A percentile compares a stretch with the other conserved stretches of the same genome.
These are phyloP conservation scores for Geosiphon pyriformis DNA, from an alignment of 192 early-diverging fungal species.

Conservation along the genomic window DNA sequence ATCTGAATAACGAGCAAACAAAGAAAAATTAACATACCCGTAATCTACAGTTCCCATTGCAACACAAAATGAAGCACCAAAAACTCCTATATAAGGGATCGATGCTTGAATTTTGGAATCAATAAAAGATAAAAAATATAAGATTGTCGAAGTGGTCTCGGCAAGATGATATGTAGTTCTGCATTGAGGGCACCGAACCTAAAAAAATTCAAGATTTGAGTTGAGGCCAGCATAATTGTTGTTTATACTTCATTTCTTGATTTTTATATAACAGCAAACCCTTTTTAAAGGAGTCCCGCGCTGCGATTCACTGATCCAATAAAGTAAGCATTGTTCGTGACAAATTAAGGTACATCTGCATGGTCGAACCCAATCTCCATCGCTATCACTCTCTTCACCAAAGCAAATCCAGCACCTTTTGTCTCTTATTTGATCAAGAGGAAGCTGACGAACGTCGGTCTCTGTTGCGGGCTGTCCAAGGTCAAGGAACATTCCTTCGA, in stretches of 20 bases:
- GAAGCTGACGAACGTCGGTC: neutral
- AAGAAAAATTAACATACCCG: constrained; percentile 49
- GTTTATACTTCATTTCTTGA: neutral
- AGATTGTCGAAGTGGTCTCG: constrained; percentile 45
- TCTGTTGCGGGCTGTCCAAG: too few relatives aligned
- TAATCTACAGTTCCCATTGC: constrained; percentile 62
- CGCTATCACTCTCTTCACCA: constrained; percentile 57
- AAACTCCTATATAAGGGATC: constrained; percentile 57
- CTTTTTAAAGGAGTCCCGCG: constrained; percentile 41
- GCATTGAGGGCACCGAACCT: constrained; percentile 71
- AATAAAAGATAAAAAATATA: constrained; percentile 46
- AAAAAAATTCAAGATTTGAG: constrained; percentile 15
- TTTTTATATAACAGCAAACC: constrained; percentile 25
- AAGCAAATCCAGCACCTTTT: constrained; percentile 72
- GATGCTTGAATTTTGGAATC: constrained; percentile 51
- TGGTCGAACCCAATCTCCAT: constrained; percentile 61
- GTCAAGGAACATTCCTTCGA: too few relatives aligned
- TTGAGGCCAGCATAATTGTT: neutral
- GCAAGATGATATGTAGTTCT: constrained; percentile 54
- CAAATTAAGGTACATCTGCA: constrained; percentile 72
- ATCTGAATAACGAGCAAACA: too few relatives aligned
- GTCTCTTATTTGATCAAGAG: constrained; percentile 21
- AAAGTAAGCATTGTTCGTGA: constrained; percentile 70
- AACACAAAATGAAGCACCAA: constrained; percentile 56
- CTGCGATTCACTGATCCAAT: constrained; percentile 71